phyloP scores from a whole-genome alignment of 2,329 filamentous ascomycete species.

The Botrytis medusae region DNA sequence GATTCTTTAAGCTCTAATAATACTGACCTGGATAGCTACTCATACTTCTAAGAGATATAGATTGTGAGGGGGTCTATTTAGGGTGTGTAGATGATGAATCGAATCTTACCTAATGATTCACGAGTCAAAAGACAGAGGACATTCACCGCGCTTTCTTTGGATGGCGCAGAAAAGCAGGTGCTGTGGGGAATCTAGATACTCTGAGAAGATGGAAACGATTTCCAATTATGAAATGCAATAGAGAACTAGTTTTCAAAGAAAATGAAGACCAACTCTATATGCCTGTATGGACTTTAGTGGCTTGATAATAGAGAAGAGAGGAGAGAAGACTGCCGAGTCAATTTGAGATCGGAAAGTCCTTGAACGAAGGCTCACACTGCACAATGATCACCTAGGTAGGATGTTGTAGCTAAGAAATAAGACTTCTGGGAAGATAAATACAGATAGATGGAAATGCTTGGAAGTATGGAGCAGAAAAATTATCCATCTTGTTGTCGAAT shows the following conservation, averaged over 20 bases:
- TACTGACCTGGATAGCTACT: neutral
- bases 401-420: neutral
- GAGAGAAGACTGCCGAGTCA: neutral
- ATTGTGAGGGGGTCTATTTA: neutral
- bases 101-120: neutral
- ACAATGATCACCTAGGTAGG: neutral
- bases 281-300: neutral
- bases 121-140: accelerated
- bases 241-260: accelerated
- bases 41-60: neutral
- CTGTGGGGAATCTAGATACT: neutral
- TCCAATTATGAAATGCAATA: neutral
- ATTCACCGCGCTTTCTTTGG: neutral
- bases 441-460: neutral
- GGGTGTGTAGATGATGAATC: neutral
- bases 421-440: too few relatives aligned
- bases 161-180: neutral
- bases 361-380: neutral
- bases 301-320: neutral
- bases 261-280: neutral
- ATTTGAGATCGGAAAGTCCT: accelerated
- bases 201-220: neutral
- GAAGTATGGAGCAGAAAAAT: too few relatives aligned
- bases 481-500: too few relatives aligned
- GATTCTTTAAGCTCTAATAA: neutral